These are phyloP conservation scores for Malassezia caprae DNA, from an alignment of 1,284 basidiomycete genomes.

Conservation along the genomic window DNA sequence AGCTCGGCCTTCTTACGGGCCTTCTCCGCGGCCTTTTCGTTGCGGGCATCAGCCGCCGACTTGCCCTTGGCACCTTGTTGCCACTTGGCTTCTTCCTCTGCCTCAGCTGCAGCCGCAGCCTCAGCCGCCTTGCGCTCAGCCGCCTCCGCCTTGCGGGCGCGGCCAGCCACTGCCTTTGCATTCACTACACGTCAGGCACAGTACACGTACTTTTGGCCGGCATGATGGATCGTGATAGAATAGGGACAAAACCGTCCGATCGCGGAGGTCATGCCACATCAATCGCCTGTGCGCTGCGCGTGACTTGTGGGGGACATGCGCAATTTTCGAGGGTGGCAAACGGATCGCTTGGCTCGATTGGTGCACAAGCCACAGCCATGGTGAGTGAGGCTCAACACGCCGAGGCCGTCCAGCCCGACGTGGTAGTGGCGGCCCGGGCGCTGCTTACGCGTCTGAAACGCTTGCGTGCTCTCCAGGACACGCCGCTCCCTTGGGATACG, in stretches of 20 bases:
- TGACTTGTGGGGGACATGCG: background rate
- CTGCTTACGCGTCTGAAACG: background rate
- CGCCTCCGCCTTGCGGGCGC: slow-evolving; percentile 83
- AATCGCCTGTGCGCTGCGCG: slow-evolving; percentile 6
- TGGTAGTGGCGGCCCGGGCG: background rate
- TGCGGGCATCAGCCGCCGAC: slow-evolving; percentile 65
- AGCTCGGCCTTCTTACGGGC: slow-evolving; percentile 53
- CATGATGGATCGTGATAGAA: slow-evolving; percentile 4
- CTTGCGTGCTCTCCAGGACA: background rate
- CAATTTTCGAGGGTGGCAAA: background rate
- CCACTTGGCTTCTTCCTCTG: slow-evolving; percentile 69
- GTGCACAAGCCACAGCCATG: background rate
- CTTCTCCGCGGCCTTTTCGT: slow-evolving; percentile 52
- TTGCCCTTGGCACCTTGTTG: slow-evolving; percentile 58
- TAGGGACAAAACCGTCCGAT: background rate
- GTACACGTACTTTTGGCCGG: slow-evolving; percentile 13
- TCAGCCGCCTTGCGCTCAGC: slow-evolving; percentile 63
- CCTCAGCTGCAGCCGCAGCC: slow-evolving; percentile 57
- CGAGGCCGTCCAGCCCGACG: background rate
- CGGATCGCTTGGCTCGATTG: background rate
- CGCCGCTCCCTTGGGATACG: background rate
- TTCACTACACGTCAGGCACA: slow-evolving; percentile 11
- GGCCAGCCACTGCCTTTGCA: slow-evolving; percentile 28
- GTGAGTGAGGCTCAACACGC: background rate
- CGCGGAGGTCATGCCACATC: slow-evolving; percentile 2